Base-by-base conservation (phyloP, 495 filamentous ascomycete genomes). In the Oidiodendron maius region DNA sequence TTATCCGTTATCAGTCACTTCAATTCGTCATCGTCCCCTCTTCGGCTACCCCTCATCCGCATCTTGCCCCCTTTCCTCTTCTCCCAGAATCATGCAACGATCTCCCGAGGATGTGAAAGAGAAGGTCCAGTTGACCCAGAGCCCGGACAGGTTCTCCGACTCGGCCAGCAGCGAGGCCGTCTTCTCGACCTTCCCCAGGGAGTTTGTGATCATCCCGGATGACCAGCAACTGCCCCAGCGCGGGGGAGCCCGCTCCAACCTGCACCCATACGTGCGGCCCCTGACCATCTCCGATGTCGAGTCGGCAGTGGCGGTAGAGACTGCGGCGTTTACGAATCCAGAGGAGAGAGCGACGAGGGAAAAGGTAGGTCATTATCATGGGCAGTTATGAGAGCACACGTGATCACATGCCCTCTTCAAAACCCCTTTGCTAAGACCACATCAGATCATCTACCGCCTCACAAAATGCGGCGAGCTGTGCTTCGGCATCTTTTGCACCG, bases 361-460 rank as follows among this genome's bases (percentile, higher is more conserved):
- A 53, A 95, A 96, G 80, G 90, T 87, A 71, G 6, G 38, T 21
- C 18, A 5, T 37, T n/a, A 37, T 37, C 4, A 37, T 4, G 35
- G 18, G 35, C n/a, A 17, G 5, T 40, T 20, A 30, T n/a, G n/a
- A 53, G 23, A 38, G 15, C 13, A 36, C 41, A 46, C 48, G 50
- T 55, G 46, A 41, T 37, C 16, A 23, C 4, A 21, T 36, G 15
- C 61, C 20, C n/a, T 24, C 39, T 38, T 13, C 40, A 28, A 41
- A 4, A 5, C 17, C 47, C 28, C 11, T 40, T 50, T 23, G 56
- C 20, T 34, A 4, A 6, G 25, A n/a, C n/a, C 18, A 15, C 46
- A 26, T 12, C 23, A 96, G 91, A 84, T 95, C 56, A 66, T 75
- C 21, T 95, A 96, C 61, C 87, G 90, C 44, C 80, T 97, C 13